A percentile compares a stretch with the other conserved stretches of the same genome.
phyloP scores from a whole-genome alignment of 192 early-diverging fungal genomes.

The Coemansia sp. region DNA sequence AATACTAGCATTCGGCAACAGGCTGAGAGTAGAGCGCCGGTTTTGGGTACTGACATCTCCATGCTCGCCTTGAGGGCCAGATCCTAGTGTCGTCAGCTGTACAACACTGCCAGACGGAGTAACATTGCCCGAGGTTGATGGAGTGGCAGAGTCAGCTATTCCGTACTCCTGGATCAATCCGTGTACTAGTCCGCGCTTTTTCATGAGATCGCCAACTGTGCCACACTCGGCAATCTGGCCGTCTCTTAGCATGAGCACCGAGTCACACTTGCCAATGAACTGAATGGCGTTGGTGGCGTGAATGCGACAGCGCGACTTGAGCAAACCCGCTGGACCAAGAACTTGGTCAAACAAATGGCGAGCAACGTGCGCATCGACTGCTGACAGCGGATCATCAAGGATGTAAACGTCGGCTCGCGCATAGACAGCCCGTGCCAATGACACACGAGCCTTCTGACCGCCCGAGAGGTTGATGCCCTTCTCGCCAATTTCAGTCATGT shows the following conservation, averaged over 20 bases:
- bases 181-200: constrained; percentile 59
- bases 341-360: constrained; percentile 85
- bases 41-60: constrained; percentile 8
- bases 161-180: constrained; percentile 77
- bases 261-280: constrained; percentile 68
- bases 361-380: constrained; percentile 75
- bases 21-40: constrained; percentile 34
- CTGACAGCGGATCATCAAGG: constrained; percentile 60
- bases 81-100: not conserved
- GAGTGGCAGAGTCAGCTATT: constrained; percentile 5
- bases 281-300: constrained; percentile 84
- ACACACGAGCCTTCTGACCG: constrained; percentile 78
- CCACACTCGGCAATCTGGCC: constrained; percentile 73
- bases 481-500: constrained; percentile 91
- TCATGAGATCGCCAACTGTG: constrained; percentile 65
- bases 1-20: constrained; percentile 57
- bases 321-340: constrained; percentile 80
- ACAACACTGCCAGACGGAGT: constrained; percentile 5
- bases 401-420: constrained; percentile 85
- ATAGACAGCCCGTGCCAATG: constrained; percentile 76
- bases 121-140: not conserved
- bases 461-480: constrained; percentile 89
- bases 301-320: constrained; percentile 75
- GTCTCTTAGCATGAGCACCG: constrained; percentile 69
- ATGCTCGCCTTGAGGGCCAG: not conserved